Evolutionary conservation across 805 yeast genomes (phyloP), one percentile per base, ranked within the genome.

Genomic region (Phaffomyces opuntiae): DNA sequence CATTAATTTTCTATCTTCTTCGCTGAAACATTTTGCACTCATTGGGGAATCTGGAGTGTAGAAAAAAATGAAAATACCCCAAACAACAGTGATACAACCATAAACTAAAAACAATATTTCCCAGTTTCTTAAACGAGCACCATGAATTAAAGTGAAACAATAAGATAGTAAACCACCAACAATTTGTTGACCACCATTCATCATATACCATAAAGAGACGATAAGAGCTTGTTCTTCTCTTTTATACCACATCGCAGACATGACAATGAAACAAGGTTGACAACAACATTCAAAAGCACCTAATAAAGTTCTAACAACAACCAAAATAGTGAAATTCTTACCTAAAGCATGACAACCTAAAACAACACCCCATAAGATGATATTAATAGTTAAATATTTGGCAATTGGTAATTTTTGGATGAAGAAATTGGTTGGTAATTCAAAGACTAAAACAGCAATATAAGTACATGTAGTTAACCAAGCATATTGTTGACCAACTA

Each of bases 191-290:
- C 66, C 63, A 33, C 82, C 80, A 5, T 77, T 74, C 61, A 72
- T 75, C 35, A 70, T 64, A 9, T 76, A 73, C 75, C 77, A 73
- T 38, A 64, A 64, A 5, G 77, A 74, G 49, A 74, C 73, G 52
- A 78, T 63, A 14, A 66, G 61, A 17, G 70, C 66, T 55, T 74
- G 80, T 51, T 75, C 78, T 7, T 69, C 61, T 46, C 70, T 70
- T 26, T 73, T 70, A 57, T 77, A 80, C 67, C 77, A 80, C 80
- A 76, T 75, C 16, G 81, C 72, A 41, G 78, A 73, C 44, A 79
- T 65, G 21, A 77, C 64, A 40, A 75, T 69, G 45, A 75, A 70
- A 0, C 77, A 75, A 5, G 78, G 78, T 4, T 77, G 74, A 44
- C 75, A 69, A n/a, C 73, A 68, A 12, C 75, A 59, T 53, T 77